Percentiles rank a stretch among this genome's conserved stretches.
phyloP scores from a whole-genome alignment of 208 protist genomes.

The Trypanosoma conorhini region DNA sequence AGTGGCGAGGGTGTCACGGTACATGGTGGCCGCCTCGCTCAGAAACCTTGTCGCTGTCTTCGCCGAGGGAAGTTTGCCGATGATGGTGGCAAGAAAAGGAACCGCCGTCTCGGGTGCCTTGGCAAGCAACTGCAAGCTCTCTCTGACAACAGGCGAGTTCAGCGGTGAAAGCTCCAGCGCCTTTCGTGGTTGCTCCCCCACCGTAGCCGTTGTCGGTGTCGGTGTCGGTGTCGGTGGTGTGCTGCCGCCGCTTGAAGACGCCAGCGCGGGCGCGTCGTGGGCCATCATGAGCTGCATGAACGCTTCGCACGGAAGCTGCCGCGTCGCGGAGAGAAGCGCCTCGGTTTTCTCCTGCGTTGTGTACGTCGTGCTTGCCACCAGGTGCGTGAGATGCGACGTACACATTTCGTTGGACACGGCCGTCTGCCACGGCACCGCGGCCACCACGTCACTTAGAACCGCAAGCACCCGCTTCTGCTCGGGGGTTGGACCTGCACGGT shows the following conservation, averaged over 20 bases:
- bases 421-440: conserved; percentile 43
- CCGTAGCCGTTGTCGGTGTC: conserved; percentile 32
- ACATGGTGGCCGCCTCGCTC: conserved; percentile 24
- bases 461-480: conserved; percentile 55
- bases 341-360: conserved; percentile 45
- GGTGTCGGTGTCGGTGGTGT: conserved; percentile 21
- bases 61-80: conserved; percentile 61
- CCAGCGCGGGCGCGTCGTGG: conserved; percentile 36
- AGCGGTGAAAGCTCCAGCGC: conserved; percentile 4
- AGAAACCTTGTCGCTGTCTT: conserved; percentile 45
- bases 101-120: conserved; percentile 42
- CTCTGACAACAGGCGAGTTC: background rate
- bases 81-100: conserved; percentile 60
- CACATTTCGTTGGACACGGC: conserved; percentile 60
- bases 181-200: background rate
- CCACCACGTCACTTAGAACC: conserved; percentile 67
- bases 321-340: conserved; percentile 40
- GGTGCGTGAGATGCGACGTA: conserved; percentile 71
- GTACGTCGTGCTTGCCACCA: conserved; percentile 74
- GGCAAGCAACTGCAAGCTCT: conserved; percentile 46
- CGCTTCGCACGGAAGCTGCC: conserved; percentile 50
- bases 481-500: conserved; percentile 29
- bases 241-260: background rate
- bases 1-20: conserved; percentile 10
- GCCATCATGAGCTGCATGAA: conserved; percentile 51